Base-by-base conservation (phyloP, 352 stramenopile genomes). In the Pythium folliculosum region DNA sequence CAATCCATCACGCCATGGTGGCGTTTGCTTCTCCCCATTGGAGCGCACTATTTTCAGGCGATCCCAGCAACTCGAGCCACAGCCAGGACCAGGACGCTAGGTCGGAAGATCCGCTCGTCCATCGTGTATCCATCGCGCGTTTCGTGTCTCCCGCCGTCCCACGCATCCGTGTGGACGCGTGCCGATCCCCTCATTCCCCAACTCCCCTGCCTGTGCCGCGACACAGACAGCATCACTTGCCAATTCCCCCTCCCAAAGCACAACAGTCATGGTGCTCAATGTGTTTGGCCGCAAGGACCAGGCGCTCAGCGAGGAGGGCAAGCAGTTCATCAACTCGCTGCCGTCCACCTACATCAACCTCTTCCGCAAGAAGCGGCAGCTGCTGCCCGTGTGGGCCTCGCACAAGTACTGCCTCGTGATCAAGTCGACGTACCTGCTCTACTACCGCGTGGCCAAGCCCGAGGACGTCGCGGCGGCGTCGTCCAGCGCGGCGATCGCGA, bases 321-420 rank as follows among this genome's bases (percentile, higher is more conserved):
- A 94, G 69, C 71, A 70, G 44, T 96, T 96, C 74, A 75, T 96
- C 66, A 84, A 92, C 66, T 92, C 88, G 69, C 77, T 96, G 21
- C 88, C 88, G 25, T 86, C 86, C 21, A 84, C 84, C n/a, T 92
- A 92, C 56, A 80, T 92, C 51, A 91, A 91, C 57, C 45, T 91
- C n/a, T 92, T 94, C 58, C 86, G 86, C 70, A 96, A 96, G 77
- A 85, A 83, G 27, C 77, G 88, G 14, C 87, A 93, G 50, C 44
- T 96, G 12, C 66, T 94, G 38, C 88, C 84, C 1, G 84, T 94
- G 3, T 96, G 88, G 88, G 89, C 80, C 71, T 91, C 84, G 35
- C 70, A 90, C 69, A 92, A 90, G 73, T 96, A 96, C 75, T 94
- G 86, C 73, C 69, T 80, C 55, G 84, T 92, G 84, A 93, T 96